Percentiles rank a stretch among this genome's conserved stretches.
These are phyloP conservation scores for Yamadazyma diddensiae DNA, from an alignment of 1,139 yeast genomes.

Conservation along the genomic window DNA sequence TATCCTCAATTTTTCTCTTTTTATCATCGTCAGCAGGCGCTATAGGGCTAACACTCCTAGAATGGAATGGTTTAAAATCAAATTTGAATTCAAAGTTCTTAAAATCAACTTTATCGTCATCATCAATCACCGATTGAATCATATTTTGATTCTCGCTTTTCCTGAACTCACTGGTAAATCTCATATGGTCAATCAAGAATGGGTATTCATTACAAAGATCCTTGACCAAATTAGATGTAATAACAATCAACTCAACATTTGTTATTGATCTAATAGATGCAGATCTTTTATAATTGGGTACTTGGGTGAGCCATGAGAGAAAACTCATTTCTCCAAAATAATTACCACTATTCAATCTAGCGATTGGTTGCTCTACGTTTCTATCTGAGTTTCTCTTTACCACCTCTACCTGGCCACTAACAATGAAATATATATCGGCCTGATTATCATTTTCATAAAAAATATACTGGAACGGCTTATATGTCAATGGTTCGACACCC, in stretches of 20 bases:
- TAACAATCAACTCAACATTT: slow-evolving; percentile 56
- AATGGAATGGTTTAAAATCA: slow-evolving; percentile 16
- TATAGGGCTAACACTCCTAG: slow-evolving; percentile 17
- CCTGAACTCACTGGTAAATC: slow-evolving; percentile 56
- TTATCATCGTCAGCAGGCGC: slow-evolving; percentile 6
- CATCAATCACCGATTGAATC: neutral
- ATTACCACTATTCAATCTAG: slow-evolving; percentile 58
- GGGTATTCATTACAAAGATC: slow-evolving; percentile 57
- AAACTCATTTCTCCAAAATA: slow-evolving; percentile 81
- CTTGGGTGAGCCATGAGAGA: slow-evolving; percentile 44
- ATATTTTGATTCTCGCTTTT: slow-evolving; percentile 13
- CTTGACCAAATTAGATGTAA: slow-evolving; percentile 52
- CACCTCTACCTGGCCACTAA: slow-evolving; percentile 70
- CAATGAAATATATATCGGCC: slow-evolving; percentile 62
- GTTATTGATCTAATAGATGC: slow-evolving; percentile 65
- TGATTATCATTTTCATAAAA: slow-evolving; percentile 59
- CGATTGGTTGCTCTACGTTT: slow-evolving; percentile 29
- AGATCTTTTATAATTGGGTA: slow-evolving; percentile 36
- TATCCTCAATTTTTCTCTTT: neutral
- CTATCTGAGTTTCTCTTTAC: slow-evolving; percentile 35
- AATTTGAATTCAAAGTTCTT: slow-evolving; percentile 14
- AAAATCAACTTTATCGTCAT: slow-evolving; percentile 9
- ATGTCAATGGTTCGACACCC: slow-evolving; percentile 54
- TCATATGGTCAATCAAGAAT: slow-evolving; percentile 55
- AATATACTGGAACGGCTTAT: slow-evolving; percentile 56